These are phyloP conservation scores for Diutina pseudorugosa DNA, from an alignment of 1,139 yeast species.

Conservation along the genomic window DNA sequence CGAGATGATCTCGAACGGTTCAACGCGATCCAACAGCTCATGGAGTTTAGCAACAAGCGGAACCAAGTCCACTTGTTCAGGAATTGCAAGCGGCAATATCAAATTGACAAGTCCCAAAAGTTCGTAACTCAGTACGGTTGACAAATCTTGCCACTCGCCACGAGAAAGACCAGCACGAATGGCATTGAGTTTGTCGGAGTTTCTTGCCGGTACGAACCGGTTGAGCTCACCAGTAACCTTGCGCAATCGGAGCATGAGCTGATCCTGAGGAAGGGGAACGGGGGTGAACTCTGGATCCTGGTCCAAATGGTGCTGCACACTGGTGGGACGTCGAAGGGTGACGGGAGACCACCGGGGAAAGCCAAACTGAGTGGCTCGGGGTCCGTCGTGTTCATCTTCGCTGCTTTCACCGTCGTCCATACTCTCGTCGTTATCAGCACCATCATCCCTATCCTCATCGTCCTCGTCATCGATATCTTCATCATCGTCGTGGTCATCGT, in stretches of 20 bases:
- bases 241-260: background rate
- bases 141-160: background rate
- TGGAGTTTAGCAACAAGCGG: conserved; percentile 46
- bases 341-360: background rate
- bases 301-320: background rate
- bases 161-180: background rate
- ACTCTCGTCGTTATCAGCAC: background rate
- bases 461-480: conserved; percentile 4
- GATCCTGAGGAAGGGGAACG: background rate
- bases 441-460: background rate
- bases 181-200: background rate
- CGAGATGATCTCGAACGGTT: conserved; percentile 60
- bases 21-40: conserved; percentile 65
- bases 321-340: background rate
- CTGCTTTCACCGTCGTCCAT: background rate
- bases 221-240: background rate
- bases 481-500: conserved; percentile 4
- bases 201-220: background rate
- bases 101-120: background rate
- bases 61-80: background rate
- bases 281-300: background rate
- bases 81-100: background rate
- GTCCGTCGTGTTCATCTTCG: background rate
- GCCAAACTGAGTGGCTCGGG: background rate
- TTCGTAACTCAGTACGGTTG: background rate